phyloP scores from a whole-genome alignment of 495 filamentous ascomycete genomes.

The Staphylotrichum tortipilum region DNA sequence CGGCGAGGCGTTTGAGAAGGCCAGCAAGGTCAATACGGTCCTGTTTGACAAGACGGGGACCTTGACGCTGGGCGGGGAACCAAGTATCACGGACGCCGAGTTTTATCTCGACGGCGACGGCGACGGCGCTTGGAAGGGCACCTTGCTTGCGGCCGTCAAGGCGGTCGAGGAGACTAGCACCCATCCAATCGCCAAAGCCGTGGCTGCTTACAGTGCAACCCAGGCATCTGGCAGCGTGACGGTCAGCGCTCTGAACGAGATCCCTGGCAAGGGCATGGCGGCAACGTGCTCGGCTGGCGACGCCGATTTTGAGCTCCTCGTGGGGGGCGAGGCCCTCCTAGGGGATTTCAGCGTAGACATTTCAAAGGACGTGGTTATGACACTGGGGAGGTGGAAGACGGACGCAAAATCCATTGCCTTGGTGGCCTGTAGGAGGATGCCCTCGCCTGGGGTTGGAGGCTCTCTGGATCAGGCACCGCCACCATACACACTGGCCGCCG shows the following conservation, averaged over 20 bases:
- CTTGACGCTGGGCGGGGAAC: slow-evolving; percentile 74
- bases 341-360: slow-evolving; percentile 32
- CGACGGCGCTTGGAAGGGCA: slow-evolving; percentile 3
- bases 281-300: slow-evolving; percentile 50
- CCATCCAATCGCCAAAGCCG: slow-evolving; percentile 79
- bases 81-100: slow-evolving; percentile 66
- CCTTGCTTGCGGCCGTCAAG: slow-evolving; percentile 45
- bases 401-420: slow-evolving; percentile 69
- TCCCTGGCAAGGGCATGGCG: slow-evolving; percentile 73
- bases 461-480: not conserved
- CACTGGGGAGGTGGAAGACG: slow-evolving; percentile 58
- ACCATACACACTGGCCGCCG: slow-evolving; percentile 36
- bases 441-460: not conserved
- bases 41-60: slow-evolving; percentile 98
- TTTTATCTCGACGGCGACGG: slow-evolving; percentile 24
- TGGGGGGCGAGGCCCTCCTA: slow-evolving; percentile 80
- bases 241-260: slow-evolving; percentile 55
- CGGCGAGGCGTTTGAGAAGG: slow-evolving; percentile 92
- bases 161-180: slow-evolving; percentile 73
- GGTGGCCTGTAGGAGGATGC: slow-evolving; percentile 38
- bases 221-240: slow-evolving; percentile 22
- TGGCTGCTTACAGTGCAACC: slow-evolving; percentile 54
- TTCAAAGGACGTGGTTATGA: slow-evolving; percentile 28
- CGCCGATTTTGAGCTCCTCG: slow-evolving; percentile 53
- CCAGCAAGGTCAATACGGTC: slow-evolving; percentile 72